Evolutionary conservation across 371 early-diverging fungal genomes (phyloP).

Genomic region (Phascolomyces articulosus): DNA sequence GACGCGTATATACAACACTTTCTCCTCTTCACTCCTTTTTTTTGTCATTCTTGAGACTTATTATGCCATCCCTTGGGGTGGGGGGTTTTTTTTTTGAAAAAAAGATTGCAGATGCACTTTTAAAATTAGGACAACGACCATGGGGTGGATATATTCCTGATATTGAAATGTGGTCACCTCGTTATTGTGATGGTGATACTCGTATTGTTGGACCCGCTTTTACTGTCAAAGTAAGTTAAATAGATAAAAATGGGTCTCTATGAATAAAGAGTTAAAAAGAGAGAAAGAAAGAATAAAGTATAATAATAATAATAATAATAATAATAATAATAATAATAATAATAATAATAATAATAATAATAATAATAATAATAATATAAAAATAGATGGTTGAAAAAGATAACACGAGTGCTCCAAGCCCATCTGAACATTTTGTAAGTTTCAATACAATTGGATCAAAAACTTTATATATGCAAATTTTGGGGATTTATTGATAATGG

Average conservation of each 20-base stretch:
- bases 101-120: constrained; percentile 76
- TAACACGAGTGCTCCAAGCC: constrained; percentile 49
- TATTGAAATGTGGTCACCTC: constrained; percentile 69
- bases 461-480: neutral
- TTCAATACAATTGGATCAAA: too few relatives aligned
- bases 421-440: constrained; percentile 64
- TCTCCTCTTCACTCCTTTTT: too few relatives aligned
- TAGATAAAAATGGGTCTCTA: too few relatives aligned
- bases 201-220: constrained; percentile 77
- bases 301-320: neutral
- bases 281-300: too few relatives aligned
- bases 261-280: too few relatives aligned
- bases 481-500: neutral
- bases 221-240: constrained; percentile 67
- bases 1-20: too few relatives aligned
- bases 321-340: neutral
- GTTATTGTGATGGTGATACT: constrained; percentile 55
- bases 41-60: too few relatives aligned
- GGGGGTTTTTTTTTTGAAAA: neutral
- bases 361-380: neutral
- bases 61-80: too few relatives aligned
- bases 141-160: constrained; percentile 72
- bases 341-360: neutral
- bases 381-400: constrained; percentile 56
- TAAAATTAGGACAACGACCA: constrained; percentile 60